These are phyloP conservation scores for Populus tomentosa DNA, from an alignment of 441 rosid species.

Conservation along the genomic window DNA sequence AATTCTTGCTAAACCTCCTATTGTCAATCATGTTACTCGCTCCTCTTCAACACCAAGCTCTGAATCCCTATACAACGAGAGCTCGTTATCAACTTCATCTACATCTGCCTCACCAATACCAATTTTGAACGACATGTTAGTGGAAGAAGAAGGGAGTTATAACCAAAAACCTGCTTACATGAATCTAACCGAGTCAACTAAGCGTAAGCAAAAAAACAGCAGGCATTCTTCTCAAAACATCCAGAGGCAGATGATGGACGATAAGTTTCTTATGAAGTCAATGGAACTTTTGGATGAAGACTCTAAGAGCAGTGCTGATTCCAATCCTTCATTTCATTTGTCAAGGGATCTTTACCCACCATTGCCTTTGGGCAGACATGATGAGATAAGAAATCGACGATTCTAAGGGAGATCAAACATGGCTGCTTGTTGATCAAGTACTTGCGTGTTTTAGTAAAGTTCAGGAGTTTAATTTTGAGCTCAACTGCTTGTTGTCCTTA, in stretches of 20 bases:
- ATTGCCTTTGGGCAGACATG: conserved; percentile 30
- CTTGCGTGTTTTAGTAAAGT: neutral
- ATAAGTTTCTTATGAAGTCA: conserved; percentile 39
- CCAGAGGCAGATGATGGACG: conserved; percentile 26
- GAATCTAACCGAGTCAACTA: conserved; percentile 53
- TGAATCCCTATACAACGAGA: conserved; percentile 37
- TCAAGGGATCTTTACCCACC: conserved; percentile 49
- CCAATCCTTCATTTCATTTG: conserved; percentile 25
- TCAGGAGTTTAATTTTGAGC: conserved; percentile 11
- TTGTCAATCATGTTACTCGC: conserved; percentile 16
- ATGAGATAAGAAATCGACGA: conserved; percentile 20
- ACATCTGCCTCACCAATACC: conserved; percentile 33
- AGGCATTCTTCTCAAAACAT: conserved; percentile 22
- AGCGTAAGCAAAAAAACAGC: conserved; percentile 43
- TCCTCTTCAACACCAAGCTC: conserved; percentile 46
- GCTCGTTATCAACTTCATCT: conserved; percentile 44
- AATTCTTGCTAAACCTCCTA: conserved; percentile 40
- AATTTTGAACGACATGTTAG: conserved; percentile 20
- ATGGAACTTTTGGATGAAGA: conserved; percentile 34
- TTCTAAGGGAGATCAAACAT: conserved; percentile 2
- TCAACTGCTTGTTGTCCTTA: conserved; percentile 66
- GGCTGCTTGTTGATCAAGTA: neutral
- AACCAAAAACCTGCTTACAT: conserved; percentile 50
- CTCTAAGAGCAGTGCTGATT: conserved; percentile 37
- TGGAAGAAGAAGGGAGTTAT: conserved; percentile 28